Evolutionary conservation across 306 rosid species (phyloP), one percentile per base, ranked within the genome.

Genomic region (Benincasa hispida): DNA sequence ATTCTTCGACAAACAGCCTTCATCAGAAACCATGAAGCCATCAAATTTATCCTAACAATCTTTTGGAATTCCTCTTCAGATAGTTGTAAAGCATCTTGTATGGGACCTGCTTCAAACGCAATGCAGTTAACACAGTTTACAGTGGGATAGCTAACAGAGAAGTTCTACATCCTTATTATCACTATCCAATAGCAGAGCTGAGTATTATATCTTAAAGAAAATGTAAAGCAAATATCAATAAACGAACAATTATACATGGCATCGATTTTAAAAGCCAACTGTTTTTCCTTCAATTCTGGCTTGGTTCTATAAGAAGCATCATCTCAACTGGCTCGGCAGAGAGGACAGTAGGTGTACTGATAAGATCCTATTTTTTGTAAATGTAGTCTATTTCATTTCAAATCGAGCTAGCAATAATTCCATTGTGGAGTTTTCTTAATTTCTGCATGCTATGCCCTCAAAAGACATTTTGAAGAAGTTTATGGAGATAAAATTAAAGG

Each of bases 11-110:
- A 97, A 22, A 84, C 94, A 6, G 92, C 91, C 56, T 90, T 90
- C 78, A 90, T 70, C 85, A 93, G 80, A 86, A 82, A 86, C 96
- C 94, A 93, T 0, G 87, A 76, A 50, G 96, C 91, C 92, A 86
- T 88, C 24, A 86, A 85, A 82, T 93, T 91, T 27, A 90, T 87
- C 82, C 78, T 88, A 76, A 85, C 80, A 61, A 86, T 87, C 82
- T 85, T 93, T 34, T 79, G 85, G 77, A 88, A 88, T 83, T 91
- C 94, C 2, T 51, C 80, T 81, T 86, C 94, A 22, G 77, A 39
- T 79, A 88, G 69, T 39, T 93, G 86, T 3, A 91, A 72, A 76
- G 78, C 90, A 15, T 86, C 91, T 55, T 87, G 89, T 81, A 85
- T 76, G 77, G 83, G 82, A 28, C 97, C 96, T 93, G 90, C 12